These are phyloP conservation scores for Malassezia equina DNA, from an alignment of 1,284 basidiomycete species.

Conservation along the genomic window DNA sequence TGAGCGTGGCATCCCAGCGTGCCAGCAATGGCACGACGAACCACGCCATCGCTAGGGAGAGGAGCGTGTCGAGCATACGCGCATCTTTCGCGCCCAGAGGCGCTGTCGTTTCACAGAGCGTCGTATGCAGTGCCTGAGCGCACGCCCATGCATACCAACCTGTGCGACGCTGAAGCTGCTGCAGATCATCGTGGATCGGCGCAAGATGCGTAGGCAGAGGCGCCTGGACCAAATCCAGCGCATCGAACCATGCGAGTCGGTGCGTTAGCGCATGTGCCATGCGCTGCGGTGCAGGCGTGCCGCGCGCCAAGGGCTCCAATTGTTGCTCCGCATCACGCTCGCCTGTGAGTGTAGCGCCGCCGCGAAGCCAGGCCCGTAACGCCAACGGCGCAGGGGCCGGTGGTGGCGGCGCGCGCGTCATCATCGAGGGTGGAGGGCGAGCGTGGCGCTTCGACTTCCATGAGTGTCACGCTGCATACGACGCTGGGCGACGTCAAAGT, in stretches of 20 bases:
- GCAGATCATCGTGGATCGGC: background rate
- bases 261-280: background rate
- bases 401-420: background rate
- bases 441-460: background rate
- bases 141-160: background rate
- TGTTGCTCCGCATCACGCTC: slow-evolving; percentile 4
- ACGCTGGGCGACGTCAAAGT: slow-evolving; percentile 90
- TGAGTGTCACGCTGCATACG: slow-evolving; percentile 93
- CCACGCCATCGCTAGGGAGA: slow-evolving; percentile 8
- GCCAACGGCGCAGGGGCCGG: background rate
- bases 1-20: background rate
- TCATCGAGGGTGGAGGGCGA: background rate
- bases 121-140: background rate
- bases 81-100: slow-evolving; percentile 9
- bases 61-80: slow-evolving; percentile 6
- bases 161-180: slow-evolving; percentile 2
- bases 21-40: background rate
- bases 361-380: background rate
- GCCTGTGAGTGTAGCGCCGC: slow-evolving; percentile 14
- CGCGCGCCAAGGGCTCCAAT: background rate
- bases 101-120: background rate
- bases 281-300: background rate
- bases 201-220: background rate
- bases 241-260: slow-evolving; percentile 1
- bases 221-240: background rate